These are phyloP conservation scores for Colletotrichum sp. DNA, from an alignment of 2,329 filamentous ascomycete species.

Conservation along the genomic window DNA sequence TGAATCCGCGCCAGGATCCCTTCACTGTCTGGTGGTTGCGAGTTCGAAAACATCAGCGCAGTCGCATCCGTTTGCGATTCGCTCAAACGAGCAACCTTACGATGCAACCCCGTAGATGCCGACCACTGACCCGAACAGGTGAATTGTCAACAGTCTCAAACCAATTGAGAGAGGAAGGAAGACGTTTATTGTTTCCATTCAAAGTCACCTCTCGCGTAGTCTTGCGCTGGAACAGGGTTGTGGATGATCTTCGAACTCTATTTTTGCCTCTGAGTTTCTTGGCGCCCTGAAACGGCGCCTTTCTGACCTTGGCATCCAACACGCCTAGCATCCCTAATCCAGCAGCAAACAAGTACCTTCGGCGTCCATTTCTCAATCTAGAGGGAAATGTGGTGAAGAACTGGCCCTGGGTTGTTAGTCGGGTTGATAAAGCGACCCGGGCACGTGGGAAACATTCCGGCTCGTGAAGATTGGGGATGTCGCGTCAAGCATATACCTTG, in stretches of 20 bases:
- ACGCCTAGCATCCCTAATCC: not conserved
- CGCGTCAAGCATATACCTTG: not conserved
- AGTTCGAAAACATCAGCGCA: not conserved
- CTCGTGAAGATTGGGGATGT: not conserved
- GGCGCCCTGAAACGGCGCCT: conserved; percentile 1
- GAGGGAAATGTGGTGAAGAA: too few relatives aligned
- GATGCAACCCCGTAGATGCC: not conserved
- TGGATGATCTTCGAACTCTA: not conserved
- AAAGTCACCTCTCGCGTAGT: not conserved
- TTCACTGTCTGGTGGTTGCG: conserved; percentile 25
- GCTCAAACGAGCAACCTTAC: not conserved
- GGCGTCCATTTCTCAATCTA: not conserved
- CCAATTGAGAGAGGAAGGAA: not conserved
- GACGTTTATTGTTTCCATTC: not conserved
- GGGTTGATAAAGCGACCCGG: not conserved
- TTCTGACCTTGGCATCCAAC: conserved; percentile 5
- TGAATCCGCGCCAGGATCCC: conserved; percentile 26
- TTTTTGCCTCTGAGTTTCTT: not conserved
- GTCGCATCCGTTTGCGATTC: not conserved
- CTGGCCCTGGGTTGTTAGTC: not conserved
- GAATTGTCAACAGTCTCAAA: not conserved
- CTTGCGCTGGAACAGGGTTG: not conserved
- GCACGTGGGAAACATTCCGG: not conserved
- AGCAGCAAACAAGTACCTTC: not conserved
- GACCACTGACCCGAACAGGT: not conserved